Evolutionary conservation across 176 grass and related monocot species (phyloP).

Genomic region (Carex pumila): DNA sequence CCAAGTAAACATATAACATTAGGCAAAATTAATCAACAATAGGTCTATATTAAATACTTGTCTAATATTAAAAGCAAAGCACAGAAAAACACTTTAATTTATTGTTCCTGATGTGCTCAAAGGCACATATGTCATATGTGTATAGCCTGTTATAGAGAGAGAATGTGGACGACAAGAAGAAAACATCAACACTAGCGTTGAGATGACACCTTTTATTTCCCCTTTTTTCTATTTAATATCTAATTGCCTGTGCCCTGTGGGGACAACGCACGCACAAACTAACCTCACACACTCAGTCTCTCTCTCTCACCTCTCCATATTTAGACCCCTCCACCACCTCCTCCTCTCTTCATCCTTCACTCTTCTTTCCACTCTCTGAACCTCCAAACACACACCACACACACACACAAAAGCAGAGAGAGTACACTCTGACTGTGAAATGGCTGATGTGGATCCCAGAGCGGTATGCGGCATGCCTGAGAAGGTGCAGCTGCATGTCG

Average conservation of each 20-base stretch:
- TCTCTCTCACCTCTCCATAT: conserved; percentile 23
- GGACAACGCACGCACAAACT: conserved; percentile 13
- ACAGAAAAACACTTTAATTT: not conserved
- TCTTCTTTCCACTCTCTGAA: not conserved
- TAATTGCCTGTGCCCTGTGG: conserved; percentile 7
- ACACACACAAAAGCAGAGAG: not conserved
- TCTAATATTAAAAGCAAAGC: not conserved
- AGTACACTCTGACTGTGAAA: not conserved
- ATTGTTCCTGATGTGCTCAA: not conserved
- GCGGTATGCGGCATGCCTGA: conserved; percentile 77
- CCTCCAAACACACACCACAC: not conserved
- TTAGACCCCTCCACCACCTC: conserved; percentile 27
- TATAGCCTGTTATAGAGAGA: not conserved
- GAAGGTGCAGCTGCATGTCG: conserved; percentile 86
- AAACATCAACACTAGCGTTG: conserved; percentile 24
- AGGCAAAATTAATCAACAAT: not conserved
- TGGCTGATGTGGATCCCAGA: conserved; percentile 56
- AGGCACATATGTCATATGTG: not conserved
- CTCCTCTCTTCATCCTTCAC: conserved; percentile 5
- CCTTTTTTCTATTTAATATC: not conserved
- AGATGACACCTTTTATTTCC: conserved; percentile 30
- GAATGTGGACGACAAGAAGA: conserved; percentile 29
- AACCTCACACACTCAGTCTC: not conserved
- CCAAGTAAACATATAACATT: not conserved
- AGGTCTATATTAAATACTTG: not conserved